A percentile compares a stretch with the other conserved stretches of the same genome.
Conservation (phyloP, 208 protist species). For the Naegleria gruberi region DNA sequence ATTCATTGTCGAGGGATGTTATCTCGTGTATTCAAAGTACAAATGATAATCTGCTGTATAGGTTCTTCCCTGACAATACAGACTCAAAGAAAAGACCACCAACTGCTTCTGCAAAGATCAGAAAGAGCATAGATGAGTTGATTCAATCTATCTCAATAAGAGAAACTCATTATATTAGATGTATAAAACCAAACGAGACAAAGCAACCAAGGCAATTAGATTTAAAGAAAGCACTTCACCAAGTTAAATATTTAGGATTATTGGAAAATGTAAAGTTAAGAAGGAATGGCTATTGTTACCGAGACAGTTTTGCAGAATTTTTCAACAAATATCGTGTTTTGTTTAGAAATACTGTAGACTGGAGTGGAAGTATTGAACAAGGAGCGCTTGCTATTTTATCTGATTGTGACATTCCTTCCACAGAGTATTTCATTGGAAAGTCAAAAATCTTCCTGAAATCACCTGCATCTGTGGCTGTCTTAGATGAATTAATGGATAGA, state of each 20-base stretch:
- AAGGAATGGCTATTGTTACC: conserved; percentile 77
- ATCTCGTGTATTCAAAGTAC: background rate
- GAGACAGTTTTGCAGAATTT: conserved; percentile 81
- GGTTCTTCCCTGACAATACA: conserved; percentile 23
- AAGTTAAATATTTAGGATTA: conserved; percentile 84
- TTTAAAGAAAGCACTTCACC: conserved; percentile 68
- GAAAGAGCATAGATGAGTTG: conserved; percentile 66
- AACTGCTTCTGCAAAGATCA: conserved; percentile 83
- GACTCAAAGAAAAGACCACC: conserved; percentile 40
- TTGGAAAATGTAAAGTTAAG: conserved; percentile 82
- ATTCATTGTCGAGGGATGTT: conserved; percentile 56
- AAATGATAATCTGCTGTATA: background rate
- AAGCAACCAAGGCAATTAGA: conserved; percentile 68
- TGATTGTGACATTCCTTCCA: background rate
- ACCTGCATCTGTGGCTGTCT: conserved; percentile 65
- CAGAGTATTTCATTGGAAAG: conserved; percentile 62
- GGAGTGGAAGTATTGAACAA: background rate
- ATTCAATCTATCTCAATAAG: conserved; percentile 73
- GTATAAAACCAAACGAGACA: conserved; percentile 87
- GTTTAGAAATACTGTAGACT: background rate
- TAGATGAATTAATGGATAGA: conserved; percentile 72
- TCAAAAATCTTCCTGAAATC: conserved; percentile 86
- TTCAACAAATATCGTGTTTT: conserved; percentile 66
- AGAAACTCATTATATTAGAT: conserved; percentile 83
- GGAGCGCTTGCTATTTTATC: conserved; percentile 8